Percentiles rank a stretch among this genome's conserved stretches.
phyloP scores from a whole-genome alignment of 2,329 filamentous ascomycete species.

The Aspergillus sp. region DNA sequence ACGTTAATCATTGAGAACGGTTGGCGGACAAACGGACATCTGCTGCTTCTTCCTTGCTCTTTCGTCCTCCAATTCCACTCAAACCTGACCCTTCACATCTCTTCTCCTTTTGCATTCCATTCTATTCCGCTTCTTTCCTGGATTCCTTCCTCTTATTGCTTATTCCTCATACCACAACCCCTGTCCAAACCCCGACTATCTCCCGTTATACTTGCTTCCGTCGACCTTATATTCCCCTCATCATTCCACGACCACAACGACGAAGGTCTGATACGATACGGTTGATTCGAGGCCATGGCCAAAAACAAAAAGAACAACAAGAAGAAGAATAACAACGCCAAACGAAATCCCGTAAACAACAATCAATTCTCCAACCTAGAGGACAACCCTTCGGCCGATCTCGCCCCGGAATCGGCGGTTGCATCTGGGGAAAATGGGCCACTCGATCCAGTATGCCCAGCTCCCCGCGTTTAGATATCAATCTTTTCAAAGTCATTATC shows the following conservation, averaged over 20 bases:
- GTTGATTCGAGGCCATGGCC: conserved; percentile 36
- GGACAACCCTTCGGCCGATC: conserved; percentile 15
- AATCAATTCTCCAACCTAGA: conserved; percentile 23
- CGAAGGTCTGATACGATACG: conserved; percentile 17
- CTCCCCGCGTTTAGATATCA: conserved; percentile 44
- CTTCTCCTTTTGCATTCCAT: conserved; percentile 15
- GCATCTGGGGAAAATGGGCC: conserved; percentile 35
- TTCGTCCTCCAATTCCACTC: conserved; percentile 27
- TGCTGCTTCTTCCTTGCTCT: conserved; percentile 22
- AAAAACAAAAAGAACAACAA: conserved; percentile 35
- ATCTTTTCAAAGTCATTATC: conserved; percentile 41
- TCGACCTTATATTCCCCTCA: conserved; percentile 20
- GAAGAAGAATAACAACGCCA: conserved; percentile 21
- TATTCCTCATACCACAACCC: conserved; percentile 14
- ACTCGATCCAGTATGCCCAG: conserved; percentile 41
- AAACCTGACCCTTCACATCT: conserved; percentile 24
- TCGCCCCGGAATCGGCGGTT: conserved; percentile 29
- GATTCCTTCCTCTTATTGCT: conserved; percentile 14
- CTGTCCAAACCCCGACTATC: conserved; percentile 24
- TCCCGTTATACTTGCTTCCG: conserved; percentile 22
- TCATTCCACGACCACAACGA: conserved; percentile 5
- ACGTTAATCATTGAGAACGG: conserved; percentile 26
- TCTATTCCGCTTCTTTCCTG: conserved; percentile 17
- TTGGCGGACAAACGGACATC: conserved; percentile 28
- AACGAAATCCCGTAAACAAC: conserved; percentile 25